A percentile compares a stretch with the other conserved stretches of the same genome.
Conservation (phyloP, 441 rosid genomes). For the Codiaeum variegatum region DNA sequence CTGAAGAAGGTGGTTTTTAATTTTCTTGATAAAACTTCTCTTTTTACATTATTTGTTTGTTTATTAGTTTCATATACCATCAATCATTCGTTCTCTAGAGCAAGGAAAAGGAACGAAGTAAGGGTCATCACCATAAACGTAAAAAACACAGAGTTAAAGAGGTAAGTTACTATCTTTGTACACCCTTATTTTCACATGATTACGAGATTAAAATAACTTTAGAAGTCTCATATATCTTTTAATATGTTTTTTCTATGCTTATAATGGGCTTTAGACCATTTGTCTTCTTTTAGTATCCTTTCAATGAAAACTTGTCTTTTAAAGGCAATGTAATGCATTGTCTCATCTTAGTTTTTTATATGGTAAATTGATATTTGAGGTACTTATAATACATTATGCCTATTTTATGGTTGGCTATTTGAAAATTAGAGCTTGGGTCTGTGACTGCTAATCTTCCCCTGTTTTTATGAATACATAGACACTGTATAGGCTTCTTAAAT, state of each 20-base stretch:
- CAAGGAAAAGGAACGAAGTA: conserved; percentile 72
- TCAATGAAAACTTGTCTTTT: neutral
- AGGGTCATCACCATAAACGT: conserved; percentile 65
- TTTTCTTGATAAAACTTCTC: neutral
- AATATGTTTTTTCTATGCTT: neutral
- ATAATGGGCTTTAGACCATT: neutral
- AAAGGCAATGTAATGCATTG: neutral
- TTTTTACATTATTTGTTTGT: neutral
- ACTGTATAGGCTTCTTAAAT: neutral
- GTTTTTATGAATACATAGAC: neutral
- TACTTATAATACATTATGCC: conserved; percentile 67
- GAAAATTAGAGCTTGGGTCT: conserved; percentile 94
- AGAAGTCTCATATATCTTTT: neutral
- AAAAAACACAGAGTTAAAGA: conserved; percentile 66
- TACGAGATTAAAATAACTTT: neutral
- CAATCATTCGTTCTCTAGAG: conserved; percentile 32
- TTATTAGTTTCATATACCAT: conserved; percentile 17
- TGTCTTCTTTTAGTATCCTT: neutral
- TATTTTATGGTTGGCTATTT: conserved; percentile 71
- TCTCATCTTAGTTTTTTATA: neutral
- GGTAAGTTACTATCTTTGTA: conserved; percentile 42
- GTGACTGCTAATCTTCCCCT: too few species aligned
- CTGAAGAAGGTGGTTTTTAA: conserved; percentile 58
- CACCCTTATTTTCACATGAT: neutral
- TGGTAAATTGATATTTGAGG: conserved; percentile 26